phyloP scores from a whole-genome alignment of 2,329 filamentous ascomycete species.

The Trichoderma breve region DNA sequence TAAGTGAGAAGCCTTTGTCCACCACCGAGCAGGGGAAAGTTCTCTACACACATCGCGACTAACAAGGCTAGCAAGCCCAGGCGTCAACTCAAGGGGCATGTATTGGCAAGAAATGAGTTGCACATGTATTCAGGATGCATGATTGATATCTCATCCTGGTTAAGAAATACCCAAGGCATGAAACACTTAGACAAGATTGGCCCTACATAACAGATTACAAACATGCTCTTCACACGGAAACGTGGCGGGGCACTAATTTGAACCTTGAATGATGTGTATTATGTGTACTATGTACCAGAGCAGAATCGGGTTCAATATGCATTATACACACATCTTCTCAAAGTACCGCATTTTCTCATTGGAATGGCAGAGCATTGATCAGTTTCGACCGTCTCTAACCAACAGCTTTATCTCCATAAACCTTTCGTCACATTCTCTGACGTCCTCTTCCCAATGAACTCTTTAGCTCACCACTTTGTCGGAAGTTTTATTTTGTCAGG shows the following conservation, averaged over 20 bases:
- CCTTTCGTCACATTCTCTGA: background rate
- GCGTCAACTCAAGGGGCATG: fast-evolving
- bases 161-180: background rate
- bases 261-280: background rate
- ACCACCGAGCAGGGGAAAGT: background rate
- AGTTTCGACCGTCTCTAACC: background rate
- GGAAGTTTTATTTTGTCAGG: background rate
- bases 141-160: background rate
- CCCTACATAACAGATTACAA: background rate
- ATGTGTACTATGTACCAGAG: background rate
- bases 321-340: background rate
- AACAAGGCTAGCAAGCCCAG: background rate
- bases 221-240: background rate
- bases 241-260: background rate
- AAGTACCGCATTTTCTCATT: background rate
- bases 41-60: fast-evolving
- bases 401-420: background rate
- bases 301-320: background rate
- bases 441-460: background rate
- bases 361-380: background rate
- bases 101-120: background rate
- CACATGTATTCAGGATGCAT: background rate
- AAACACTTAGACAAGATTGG: background rate
- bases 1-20: background rate
- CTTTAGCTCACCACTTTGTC: background rate